These are phyloP conservation scores for Vairimorpha apis DNA, from an alignment of 371 early-diverging fungal genomes.

Conservation along the genomic window DNA sequence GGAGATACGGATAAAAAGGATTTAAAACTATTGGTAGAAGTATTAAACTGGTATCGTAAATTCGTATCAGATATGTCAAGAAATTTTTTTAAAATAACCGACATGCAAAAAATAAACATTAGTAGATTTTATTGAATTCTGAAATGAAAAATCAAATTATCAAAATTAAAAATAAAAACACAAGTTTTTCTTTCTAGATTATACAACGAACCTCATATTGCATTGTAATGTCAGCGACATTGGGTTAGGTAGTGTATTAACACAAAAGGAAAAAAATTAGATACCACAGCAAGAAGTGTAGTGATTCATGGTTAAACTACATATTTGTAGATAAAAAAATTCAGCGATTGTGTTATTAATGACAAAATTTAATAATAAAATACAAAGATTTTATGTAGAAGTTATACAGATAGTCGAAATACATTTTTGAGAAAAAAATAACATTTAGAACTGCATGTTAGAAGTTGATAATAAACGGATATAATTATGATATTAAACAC, in stretches of 20 bases:
- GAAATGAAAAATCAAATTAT: too few relatives aligned
- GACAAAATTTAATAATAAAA: conserved; percentile 11
- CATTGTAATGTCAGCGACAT: conserved; percentile 39
- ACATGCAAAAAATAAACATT: neutral
- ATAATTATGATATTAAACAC: conserved; percentile 4
- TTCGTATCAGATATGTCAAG: conserved; percentile 32
- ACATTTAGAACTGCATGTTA: conserved; percentile 6
- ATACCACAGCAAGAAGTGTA: conserved; percentile 6
- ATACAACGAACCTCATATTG: conserved; percentile 16
- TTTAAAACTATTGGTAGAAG: neutral
- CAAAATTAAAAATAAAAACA: too few relatives aligned
- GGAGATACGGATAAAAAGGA: neutral
- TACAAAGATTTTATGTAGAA: neutral
- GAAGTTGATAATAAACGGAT: conserved; percentile 16
- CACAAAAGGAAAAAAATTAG: conserved; percentile 34
- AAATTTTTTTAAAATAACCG: neutral
- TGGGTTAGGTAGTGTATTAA: conserved; percentile 37
- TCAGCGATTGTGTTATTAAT: neutral
- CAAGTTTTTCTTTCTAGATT: too few relatives aligned
- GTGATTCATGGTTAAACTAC: conserved; percentile 14
- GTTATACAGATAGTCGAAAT: neutral
- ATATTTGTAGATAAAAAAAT: conserved; percentile 20
- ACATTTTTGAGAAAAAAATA: neutral
- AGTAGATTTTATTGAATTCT: too few relatives aligned
- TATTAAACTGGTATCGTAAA: conserved; percentile 11